Percentiles rank a stretch among this genome's conserved stretches.
Conservation (phyloP, 306 rosid genomes). For the Cucurbita moschata region DNA sequence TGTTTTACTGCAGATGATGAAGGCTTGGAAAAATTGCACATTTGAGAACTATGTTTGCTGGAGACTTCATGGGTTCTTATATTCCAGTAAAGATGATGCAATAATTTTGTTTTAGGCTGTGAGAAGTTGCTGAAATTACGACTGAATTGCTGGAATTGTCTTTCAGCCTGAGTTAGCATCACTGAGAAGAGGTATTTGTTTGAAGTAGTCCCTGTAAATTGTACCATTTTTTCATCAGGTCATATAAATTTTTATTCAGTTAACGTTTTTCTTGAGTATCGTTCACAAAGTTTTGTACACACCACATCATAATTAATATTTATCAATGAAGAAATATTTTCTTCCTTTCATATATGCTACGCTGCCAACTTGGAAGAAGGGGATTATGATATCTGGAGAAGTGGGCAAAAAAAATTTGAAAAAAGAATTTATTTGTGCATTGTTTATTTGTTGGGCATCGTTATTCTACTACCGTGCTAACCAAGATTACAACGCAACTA, state of each 20-base stretch:
- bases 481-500: not conserved
- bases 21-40: not conserved
- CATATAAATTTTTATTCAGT: not conserved
- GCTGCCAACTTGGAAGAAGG: not conserved
- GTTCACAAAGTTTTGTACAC: constrained; percentile 1
- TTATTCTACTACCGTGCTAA: not conserved
- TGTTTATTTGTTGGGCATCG: not conserved
- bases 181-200: not conserved
- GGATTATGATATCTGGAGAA: not conserved
- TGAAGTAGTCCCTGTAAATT: not conserved
- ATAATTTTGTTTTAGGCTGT: not conserved
- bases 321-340: not conserved
- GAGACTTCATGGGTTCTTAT: not conserved
- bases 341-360: not conserved
- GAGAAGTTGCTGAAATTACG: not conserved
- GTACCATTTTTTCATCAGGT: not conserved
- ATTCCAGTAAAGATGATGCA: not conserved
- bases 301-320: not conserved
- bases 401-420: not conserved
- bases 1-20: not conserved
- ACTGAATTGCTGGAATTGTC: not conserved
- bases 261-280: too few relatives aligned
- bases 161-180: not conserved
- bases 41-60: not conserved
- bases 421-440: not conserved